phyloP scores from a whole-genome alignment of 768 basidiomycete genomes.

The Amanita phalloides region DNA sequence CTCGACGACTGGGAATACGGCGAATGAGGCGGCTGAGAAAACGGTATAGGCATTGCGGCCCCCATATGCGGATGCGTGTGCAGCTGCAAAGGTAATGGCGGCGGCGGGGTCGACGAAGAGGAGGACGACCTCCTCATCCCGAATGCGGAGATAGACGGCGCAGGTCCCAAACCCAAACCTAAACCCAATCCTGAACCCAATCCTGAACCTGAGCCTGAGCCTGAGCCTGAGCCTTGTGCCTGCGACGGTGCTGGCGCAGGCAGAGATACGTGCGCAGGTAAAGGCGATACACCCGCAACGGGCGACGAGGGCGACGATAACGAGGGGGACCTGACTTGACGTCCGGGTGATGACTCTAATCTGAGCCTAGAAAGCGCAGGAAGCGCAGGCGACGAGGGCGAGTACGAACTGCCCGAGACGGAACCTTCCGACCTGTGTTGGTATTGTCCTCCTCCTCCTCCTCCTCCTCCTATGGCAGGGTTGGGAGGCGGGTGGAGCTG shows the following conservation, averaged over 20 bases:
- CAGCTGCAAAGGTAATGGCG: too few species aligned
- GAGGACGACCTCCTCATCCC: too few species aligned
- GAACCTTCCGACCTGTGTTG: not conserved
- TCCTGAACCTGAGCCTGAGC: too few species aligned
- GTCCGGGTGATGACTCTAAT: not conserved
- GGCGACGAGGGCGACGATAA: slow-evolving; percentile 21
- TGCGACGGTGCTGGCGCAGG: not conserved
- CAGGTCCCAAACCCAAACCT: not conserved
- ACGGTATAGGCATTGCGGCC: too few species aligned
- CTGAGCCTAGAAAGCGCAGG: not conserved
- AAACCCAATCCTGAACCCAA: not conserved
- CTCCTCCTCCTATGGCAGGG: not conserved
- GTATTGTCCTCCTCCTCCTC: not conserved
- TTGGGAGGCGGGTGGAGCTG: not conserved
- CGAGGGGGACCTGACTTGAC: not conserved
- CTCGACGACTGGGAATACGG: not conserved
- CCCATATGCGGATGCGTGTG: too few species aligned
- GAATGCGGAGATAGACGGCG: not conserved
- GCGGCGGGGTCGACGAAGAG: too few species aligned
- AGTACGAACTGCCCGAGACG: not conserved
- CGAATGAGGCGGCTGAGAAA: not conserved
- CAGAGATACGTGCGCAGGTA: not conserved
- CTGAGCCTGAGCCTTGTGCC: not conserved
- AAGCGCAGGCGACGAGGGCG: not conserved
- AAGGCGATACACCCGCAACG: not conserved